Conservation (phyloP, 1,139 yeast species). For the Pichia kudriavzevii region DNA sequence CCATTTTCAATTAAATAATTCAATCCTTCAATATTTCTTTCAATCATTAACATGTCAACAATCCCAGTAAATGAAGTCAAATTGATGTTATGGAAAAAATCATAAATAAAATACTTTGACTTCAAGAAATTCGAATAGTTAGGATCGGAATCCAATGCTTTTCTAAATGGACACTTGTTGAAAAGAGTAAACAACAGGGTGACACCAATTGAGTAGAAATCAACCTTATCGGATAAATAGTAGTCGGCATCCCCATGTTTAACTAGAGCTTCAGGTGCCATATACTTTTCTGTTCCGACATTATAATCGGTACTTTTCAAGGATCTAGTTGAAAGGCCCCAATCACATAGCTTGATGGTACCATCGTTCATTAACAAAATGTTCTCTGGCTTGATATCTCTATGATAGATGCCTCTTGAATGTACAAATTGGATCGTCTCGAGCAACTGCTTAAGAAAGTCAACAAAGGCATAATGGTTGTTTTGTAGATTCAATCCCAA, state of each 20-base stretch:
- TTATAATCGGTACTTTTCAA: slow-evolving; percentile 37
- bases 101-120: slow-evolving; percentile 24
- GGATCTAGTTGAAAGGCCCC: slow-evolving; percentile 45
- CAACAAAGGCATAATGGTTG: slow-evolving; percentile 21
- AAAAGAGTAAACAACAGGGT: slow-evolving; percentile 43
- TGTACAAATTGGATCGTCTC: slow-evolving; percentile 38
- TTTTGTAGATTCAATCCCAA: slow-evolving; percentile 25
- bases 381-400: slow-evolving; percentile 52
- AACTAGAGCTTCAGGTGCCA: slow-evolving; percentile 56
- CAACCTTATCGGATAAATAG: slow-evolving; percentile 57
- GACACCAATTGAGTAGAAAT: slow-evolving; percentile 83
- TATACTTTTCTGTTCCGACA: slow-evolving; percentile 51
- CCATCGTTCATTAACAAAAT: slow-evolving; percentile 38
- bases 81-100: slow-evolving; percentile 26
- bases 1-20: slow-evolving; percentile 18
- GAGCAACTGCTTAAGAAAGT: slow-evolving; percentile 35
- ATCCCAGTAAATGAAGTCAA: slow-evolving; percentile 22
- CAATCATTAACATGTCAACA: slow-evolving; percentile 21
- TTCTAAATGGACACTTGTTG: slow-evolving; percentile 35
- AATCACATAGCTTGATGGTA: slow-evolving; percentile 44
- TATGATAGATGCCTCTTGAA: slow-evolving; percentile 39
- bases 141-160: slow-evolving; percentile 22
- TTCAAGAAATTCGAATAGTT: slow-evolving; percentile 24
- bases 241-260: slow-evolving; percentile 30
- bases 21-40: slow-evolving; percentile 23